Base-by-base conservation (phyloP, 2,329 filamentous ascomycete species). In the Penicillium oxalicum region DNA sequence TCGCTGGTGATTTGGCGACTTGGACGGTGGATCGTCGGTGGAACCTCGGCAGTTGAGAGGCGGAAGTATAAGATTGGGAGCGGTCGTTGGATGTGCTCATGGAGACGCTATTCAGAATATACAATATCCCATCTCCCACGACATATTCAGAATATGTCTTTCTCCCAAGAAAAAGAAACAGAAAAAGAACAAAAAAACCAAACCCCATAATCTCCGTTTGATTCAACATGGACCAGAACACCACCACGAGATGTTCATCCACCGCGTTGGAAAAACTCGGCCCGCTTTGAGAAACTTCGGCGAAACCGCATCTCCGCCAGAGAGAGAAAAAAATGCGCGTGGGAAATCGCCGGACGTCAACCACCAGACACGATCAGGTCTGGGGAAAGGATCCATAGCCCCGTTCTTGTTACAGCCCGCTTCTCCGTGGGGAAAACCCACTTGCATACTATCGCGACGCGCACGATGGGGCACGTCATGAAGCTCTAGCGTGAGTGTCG, bases 251-350 rank as follows among this genome's bases (percentile, higher is more conserved):
- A 32, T n/a, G 6, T 13, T 25, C 18, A 25, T 34, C 25, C 5
- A 8, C 8, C 4, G 11, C 5, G 8, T 25, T 9, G 13, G 18
- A 18, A 26, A 33, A 18, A 5, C 32, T 38, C 8, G 8, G 11
- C 35, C 33, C 25, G 34, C 36, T 38, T 25, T 53, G 56, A 37
- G 45, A 57, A 55, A 52, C 44, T 36, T 57, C 56, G 56, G 54
- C 46, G 52, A 58, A 57, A 54, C 25, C 3, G 13, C 9, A 24
- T 28, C 33, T 41, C 24, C 44, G 40, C 41, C 36, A 42, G 41
- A 18, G 34, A n/a, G 29, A 12, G 11, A 7, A 25, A 26, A 12
- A n/a, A 40, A 45, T 18, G 18, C 2, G 18, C 18, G 18, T 18
- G 18, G 2, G 43, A 45, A 11, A 32, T 11, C 29, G 29, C 29